phyloP scores from a whole-genome alignment of 352 stramenopile genomes.

The Phytophthora chlamydospora region DNA sequence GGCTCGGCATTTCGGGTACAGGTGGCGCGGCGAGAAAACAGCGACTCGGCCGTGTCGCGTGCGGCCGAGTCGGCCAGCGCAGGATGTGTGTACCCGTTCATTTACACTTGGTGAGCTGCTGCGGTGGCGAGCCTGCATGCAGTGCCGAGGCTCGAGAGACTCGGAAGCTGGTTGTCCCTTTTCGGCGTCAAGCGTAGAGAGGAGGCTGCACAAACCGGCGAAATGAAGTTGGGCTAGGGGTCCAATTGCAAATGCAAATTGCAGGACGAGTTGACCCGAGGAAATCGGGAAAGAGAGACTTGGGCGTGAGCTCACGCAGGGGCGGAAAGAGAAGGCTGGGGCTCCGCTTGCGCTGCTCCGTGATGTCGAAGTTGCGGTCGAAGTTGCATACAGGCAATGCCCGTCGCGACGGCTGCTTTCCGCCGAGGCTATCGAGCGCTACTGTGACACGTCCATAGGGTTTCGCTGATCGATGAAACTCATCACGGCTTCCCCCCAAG shows the following conservation, averaged over 20 bases:
- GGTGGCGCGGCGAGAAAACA: not conserved
- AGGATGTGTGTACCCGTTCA: conserved; percentile 7
- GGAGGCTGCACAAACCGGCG: not conserved
- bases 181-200: conserved; percentile 4
- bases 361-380: no score
- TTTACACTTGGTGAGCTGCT: no score
- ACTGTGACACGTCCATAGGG: conserved; percentile 20
- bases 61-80: not conserved
- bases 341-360: not conserved
- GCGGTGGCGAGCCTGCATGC: not conserved
- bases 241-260: not conserved
- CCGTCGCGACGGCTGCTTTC: conserved; percentile 16
- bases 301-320: no score
- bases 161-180: not conserved
- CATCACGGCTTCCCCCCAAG: conserved; percentile 13
- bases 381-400: no score
- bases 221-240: conserved; percentile 36
- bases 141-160: not conserved
- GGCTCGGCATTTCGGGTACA: conserved; percentile 16
- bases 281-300: not conserved
- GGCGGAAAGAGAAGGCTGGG: not conserved
- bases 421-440: conserved; percentile 7
- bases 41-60: conserved; percentile 9
- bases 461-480: conserved; percentile 30
- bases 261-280: no score